A percentile compares a stretch with the other conserved stretches of the same genome.
phyloP scores from a whole-genome alignment of 2,329 filamentous ascomycete genomes.

The Sporothrix protearum region DNA sequence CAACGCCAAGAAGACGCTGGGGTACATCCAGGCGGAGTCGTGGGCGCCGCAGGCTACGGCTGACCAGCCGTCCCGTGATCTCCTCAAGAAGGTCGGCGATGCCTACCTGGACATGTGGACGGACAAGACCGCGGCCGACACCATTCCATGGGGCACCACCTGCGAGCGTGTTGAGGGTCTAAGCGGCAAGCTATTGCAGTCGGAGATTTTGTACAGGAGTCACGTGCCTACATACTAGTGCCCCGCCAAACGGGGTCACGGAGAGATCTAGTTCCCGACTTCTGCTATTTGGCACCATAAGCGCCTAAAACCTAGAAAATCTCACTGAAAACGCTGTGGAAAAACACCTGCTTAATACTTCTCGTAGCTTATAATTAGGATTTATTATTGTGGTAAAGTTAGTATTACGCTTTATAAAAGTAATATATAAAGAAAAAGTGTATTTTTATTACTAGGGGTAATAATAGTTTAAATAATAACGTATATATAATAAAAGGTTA shows the following conservation, averaged over 20 bases:
- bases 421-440: not conserved
- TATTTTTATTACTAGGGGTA: not conserved
- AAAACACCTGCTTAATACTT: not conserved
- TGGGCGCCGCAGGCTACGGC: conserved; percentile 33
- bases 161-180: conserved; percentile 39
- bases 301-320: not conserved
- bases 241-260: conserved; percentile 14
- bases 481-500: too few relatives aligned
- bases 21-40: conserved; percentile 35
- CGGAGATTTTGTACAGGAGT: not conserved
- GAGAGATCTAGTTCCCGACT: conserved; percentile 18
- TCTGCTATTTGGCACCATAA: not conserved
- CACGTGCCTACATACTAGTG: conserved; percentile 5
- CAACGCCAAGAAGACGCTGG: conserved; percentile 36
- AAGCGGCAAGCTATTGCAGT: not conserved
- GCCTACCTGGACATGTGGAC: conserved; percentile 42
- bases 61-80: conserved; percentile 32
- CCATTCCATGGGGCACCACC: conserved; percentile 38
- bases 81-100: conserved; percentile 37
- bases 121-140: conserved; percentile 35
- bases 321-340: not conserved
- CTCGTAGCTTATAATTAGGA: not conserved
- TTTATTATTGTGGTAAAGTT: too few relatives aligned
- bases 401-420: not conserved
- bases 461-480: too few relatives aligned